Evolutionary conservation across 768 basidiomycete species (phyloP).

Genomic region (Pilatotrama ljubarskyi): DNA sequence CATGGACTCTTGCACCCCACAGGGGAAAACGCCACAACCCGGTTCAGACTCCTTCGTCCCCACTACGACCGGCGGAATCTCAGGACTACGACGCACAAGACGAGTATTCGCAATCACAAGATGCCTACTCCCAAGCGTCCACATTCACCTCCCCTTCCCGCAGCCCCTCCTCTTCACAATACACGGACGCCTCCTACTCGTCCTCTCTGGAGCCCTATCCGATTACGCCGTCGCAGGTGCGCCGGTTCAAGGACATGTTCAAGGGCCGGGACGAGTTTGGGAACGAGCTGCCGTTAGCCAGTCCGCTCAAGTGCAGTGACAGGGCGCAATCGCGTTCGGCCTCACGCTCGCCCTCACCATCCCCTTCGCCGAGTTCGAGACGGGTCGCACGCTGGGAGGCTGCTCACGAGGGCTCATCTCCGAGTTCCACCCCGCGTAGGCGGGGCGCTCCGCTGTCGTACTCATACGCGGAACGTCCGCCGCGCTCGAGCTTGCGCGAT

Average conservation of each 20-base stretch:
- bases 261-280: constrained; percentile 9
- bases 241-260: constrained; percentile 11
- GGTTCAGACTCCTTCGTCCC: not conserved
- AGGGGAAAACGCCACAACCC: not conserved
- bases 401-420: not conserved
- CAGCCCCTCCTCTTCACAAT: not conserved
- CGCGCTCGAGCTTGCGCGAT: not conserved
- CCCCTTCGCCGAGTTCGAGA: not conserved
- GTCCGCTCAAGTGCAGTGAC: not conserved
- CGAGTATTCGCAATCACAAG: constrained; percentile 11
- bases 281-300: not conserved
- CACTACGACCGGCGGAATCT: not conserved
- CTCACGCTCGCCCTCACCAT: not conserved
- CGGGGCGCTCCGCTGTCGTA: not conserved
- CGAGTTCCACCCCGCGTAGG: too few relatives aligned
- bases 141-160: not conserved
- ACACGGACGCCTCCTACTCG: not conserved
- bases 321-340: not conserved
- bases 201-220: not conserved
- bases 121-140: not conserved
- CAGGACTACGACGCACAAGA: constrained; percentile 17
- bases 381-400: too few relatives aligned
- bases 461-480: not conserved
- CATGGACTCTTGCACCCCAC: too few relatives aligned
- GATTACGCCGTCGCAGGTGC: constrained; percentile 1